Percentiles rank a stretch among this genome's conserved stretches.
Conservation (phyloP, 495 filamentous ascomycete genomes). For the Aspergillus mulundensis region DNA sequence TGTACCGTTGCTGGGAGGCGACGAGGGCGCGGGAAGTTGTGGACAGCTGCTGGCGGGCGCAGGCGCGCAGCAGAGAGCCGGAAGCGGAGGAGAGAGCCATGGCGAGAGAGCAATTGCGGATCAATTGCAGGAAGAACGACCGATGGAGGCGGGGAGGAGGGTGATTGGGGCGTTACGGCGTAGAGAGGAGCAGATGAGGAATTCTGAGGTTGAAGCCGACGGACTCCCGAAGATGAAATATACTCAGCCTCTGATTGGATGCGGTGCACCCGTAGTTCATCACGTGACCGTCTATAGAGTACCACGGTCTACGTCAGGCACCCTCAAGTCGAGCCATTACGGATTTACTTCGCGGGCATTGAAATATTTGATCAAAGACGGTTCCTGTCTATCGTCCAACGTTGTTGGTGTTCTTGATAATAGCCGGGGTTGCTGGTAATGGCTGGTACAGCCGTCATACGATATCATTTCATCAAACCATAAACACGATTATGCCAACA, state of each 20-base stretch:
- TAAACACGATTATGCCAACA: background rate
- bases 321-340: background rate
- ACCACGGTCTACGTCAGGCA: background rate
- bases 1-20: slow-evolving; percentile 47
- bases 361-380: background rate
- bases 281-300: background rate
- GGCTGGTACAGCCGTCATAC: background rate
- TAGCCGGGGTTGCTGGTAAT: background rate
- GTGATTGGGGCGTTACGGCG: slow-evolving; percentile 18
- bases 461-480: background rate
- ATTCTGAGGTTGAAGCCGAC: slow-evolving; percentile 38
- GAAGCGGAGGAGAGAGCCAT: slow-evolving; percentile 49
- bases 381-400: no score
- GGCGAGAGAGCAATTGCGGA: slow-evolving; percentile 35
- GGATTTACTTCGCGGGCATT: background rate
- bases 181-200: slow-evolving; percentile 27
- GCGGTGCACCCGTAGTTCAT: slow-evolving; percentile 16
- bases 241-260: slow-evolving; percentile 42
- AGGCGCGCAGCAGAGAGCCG: slow-evolving; percentile 46
- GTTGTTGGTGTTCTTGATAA: background rate
- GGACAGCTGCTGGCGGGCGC: slow-evolving; percentile 47
- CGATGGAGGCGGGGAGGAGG: slow-evolving; percentile 15
- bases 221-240: slow-evolving; percentile 34
- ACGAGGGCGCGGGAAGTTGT: slow-evolving; percentile 42
- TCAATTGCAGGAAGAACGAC: slow-evolving; percentile 35